phyloP scores from a whole-genome alignment of 164 flowering plant species.

The Tinospora cordifolia region DNA sequence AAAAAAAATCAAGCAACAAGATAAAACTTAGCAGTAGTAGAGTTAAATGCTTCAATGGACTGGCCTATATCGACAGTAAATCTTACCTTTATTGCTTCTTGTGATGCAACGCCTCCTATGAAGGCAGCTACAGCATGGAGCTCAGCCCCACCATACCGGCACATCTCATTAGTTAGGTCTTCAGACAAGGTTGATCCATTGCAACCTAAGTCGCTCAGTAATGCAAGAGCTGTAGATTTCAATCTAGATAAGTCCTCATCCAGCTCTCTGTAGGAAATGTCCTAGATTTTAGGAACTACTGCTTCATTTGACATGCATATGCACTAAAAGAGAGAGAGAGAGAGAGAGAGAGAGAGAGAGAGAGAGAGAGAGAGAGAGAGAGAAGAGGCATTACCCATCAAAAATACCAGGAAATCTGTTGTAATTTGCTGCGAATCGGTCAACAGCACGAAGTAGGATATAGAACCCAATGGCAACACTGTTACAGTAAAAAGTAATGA shows the following conservation, averaged over 20 bases:
- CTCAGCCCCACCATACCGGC: slow-evolving; percentile 94
- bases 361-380: too few species aligned
- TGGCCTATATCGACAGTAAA: neutral
- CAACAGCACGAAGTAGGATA: slow-evolving; percentile 87
- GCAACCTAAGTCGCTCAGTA: slow-evolving; percentile 78
- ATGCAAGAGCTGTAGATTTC: slow-evolving; percentile 64
- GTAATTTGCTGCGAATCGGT: slow-evolving; percentile 75
- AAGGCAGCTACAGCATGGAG: slow-evolving; percentile 92
- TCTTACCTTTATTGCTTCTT: slow-evolving; percentile 86
- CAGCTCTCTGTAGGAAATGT: slow-evolving; percentile 44
- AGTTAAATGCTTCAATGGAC: neutral
- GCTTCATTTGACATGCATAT: neutral
- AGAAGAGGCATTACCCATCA: slow-evolving; percentile 55
- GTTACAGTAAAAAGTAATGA: slow-evolving; percentile 18
- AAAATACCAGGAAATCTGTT: slow-evolving; percentile 87
- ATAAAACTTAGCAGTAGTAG: neutral
- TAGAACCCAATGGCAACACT: slow-evolving; percentile 78
- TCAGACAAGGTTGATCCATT: slow-evolving; percentile 66
- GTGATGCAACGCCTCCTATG: slow-evolving; percentile 85
- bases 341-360: too few species aligned
- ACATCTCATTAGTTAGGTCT: slow-evolving; percentile 88
- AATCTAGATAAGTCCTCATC: slow-evolving; percentile 91
- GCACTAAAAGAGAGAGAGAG: neutral
- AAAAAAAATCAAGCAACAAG: neutral
- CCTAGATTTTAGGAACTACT: neutral